Percentiles rank a stretch among this genome's conserved stretches.
Evolutionary conservation across 768 basidiomycete genomes (phyloP).

Genomic region (Suillus occidentalis): DNA sequence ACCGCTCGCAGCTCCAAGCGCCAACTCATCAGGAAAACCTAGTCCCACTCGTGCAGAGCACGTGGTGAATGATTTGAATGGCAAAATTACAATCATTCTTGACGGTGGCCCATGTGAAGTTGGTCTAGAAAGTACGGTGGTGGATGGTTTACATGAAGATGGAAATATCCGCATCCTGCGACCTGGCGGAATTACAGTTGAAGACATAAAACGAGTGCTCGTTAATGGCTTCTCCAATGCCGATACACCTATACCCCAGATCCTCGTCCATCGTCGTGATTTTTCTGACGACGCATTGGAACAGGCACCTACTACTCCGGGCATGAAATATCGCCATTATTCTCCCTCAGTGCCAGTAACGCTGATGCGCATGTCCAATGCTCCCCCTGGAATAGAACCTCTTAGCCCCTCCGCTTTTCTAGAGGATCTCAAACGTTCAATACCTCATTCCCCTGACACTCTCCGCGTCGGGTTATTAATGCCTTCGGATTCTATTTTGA

Average conservation of each 20-base stretch:
- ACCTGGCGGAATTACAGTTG: conserved; percentile 91
- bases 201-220: conserved; percentile 72
- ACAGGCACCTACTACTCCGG: conserved; percentile 87
- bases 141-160: conserved; percentile 79
- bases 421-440: conserved; percentile 38
- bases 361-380: conserved; percentile 54
- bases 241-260: conserved; percentile 43
- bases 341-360: conserved; percentile 87
- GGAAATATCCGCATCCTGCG: conserved; percentile 80
- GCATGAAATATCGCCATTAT: conserved; percentile 99
- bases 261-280: conserved; percentile 80
- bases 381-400: conserved; percentile 36
- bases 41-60: conserved; percentile 90
- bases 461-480: conserved; percentile 67
- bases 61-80: conserved; percentile 74
- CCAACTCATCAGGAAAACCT: conserved; percentile 92
- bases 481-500: conserved; percentile 54
- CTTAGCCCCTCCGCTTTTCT: conserved; percentile 40
- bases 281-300: conserved; percentile 71
- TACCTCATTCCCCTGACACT: conserved; percentile 1
- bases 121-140: conserved; percentile 94
- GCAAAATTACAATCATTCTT: conserved; percentile 74
- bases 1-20: conserved; percentile 92
- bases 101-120: conserved; percentile 92
- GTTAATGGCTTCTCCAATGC: conserved; percentile 38